A percentile compares a stretch with the other conserved stretches of the same genome.
Conservation (phyloP, 139 green algal genomes). For the Closterium sp. region DNA sequence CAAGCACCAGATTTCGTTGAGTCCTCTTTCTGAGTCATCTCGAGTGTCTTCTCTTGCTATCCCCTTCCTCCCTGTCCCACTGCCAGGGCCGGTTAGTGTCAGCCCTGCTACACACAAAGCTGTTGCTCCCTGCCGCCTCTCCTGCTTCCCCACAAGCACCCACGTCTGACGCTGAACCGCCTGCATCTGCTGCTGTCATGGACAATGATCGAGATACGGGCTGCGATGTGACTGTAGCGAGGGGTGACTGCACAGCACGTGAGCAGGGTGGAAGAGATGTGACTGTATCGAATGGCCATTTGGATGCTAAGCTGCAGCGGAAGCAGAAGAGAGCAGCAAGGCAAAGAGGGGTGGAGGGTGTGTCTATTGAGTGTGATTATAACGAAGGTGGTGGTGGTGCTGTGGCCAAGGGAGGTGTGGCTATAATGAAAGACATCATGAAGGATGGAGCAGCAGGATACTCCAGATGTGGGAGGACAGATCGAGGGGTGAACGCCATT, state of each 20-base stretch:
- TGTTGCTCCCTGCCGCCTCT: neutral
- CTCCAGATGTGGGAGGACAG: neutral
- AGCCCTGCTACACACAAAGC: neutral
- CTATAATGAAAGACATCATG: neutral
- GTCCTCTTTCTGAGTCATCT: too few species aligned
- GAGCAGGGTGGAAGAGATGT: neutral
- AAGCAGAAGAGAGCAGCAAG: neutral
- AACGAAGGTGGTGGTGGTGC: neutral
- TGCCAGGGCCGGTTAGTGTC: neutral
- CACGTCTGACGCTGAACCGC: neutral
- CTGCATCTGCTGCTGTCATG: neutral
- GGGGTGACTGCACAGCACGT: neutral
- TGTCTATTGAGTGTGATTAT: neutral
- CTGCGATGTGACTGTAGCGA: too few species aligned
- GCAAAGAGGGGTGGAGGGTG: neutral
- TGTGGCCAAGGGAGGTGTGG: neutral
- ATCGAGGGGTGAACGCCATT: neutral
- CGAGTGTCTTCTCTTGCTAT: neutral
- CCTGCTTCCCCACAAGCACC: neutral
- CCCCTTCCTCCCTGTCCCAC: neutral
- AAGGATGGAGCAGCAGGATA: neutral
- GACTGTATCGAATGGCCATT: neutral
- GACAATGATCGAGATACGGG: too few species aligned
- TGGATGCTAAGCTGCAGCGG: neutral
- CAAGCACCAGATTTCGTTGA: too few species aligned